Evolutionary conservation across 345 rosid species (phyloP).

Genomic region (Xanthoceras sorbifolium): DNA sequence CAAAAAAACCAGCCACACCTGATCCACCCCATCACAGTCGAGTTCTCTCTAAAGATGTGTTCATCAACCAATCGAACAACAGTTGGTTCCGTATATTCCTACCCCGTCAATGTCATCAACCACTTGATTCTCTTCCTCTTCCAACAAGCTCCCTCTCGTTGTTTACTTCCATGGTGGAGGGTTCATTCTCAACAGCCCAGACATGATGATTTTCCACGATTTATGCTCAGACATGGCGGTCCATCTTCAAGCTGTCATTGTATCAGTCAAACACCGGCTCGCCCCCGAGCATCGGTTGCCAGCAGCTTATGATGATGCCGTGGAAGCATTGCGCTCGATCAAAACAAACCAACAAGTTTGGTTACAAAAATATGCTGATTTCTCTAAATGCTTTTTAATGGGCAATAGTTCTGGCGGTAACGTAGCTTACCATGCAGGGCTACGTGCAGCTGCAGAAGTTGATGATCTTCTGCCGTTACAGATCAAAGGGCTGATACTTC

Average conservation of each 20-base stretch:
- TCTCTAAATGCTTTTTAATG: slow-evolving; percentile 41
- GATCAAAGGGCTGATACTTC: slow-evolving; percentile 64
- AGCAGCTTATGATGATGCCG: slow-evolving; percentile 64
- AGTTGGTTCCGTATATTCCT: slow-evolving; percentile 40
- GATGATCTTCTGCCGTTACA: slow-evolving; percentile 38
- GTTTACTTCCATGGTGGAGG: slow-evolving; percentile 70
- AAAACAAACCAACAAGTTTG: slow-evolving; percentile 32
- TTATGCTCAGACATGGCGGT: slow-evolving; percentile 40
- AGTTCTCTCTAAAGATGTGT: slow-evolving; percentile 39
- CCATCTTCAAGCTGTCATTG: slow-evolving; percentile 39
- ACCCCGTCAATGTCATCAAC: slow-evolving; percentile 10
- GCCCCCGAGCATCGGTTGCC: slow-evolving; percentile 79
- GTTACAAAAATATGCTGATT: slow-evolving; percentile 39
- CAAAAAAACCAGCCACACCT: slow-evolving; percentile 26
- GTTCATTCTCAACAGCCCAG: slow-evolving; percentile 43
- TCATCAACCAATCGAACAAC: slow-evolving; percentile 30
- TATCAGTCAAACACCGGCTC: slow-evolving; percentile 49
- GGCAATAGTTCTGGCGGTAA: slow-evolving; percentile 70
- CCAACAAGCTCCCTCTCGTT: slow-evolving; percentile 50
- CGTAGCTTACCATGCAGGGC: slow-evolving; percentile 47
- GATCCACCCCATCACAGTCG: slow-evolving; percentile 12
- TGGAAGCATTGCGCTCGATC: slow-evolving; percentile 49
- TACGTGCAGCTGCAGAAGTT: slow-evolving; percentile 26
- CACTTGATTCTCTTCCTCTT: not conserved
- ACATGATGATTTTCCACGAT: slow-evolving; percentile 5